Evolutionary conservation across 2,329 filamentous ascomycete species (phyloP), one percentile per base, ranked within the genome.

Genomic region (Mollisia scopiformis): DNA sequence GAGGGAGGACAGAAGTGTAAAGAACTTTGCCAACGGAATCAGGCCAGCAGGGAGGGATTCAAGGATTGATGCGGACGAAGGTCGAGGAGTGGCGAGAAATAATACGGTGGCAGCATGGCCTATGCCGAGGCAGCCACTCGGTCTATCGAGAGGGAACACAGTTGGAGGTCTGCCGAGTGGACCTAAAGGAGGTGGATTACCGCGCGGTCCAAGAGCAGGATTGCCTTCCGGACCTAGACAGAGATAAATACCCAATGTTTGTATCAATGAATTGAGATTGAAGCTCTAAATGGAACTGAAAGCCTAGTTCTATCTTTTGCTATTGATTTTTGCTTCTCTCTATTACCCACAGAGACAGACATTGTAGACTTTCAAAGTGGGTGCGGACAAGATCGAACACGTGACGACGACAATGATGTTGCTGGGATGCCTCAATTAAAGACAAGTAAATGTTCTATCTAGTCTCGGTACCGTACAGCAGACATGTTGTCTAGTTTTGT

Each of bases 101-200:
- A 56, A 56, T 47, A 56, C 53, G 21, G 41, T 47, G 8, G 39
- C 39, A 31, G 27, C 49, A 35, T 4, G 28, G 25, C 49, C 28
- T 19, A 7, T 30, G 33, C 39, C 13, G 27, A 23, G 30, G 16
- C 53, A 56, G 39, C 21, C 16, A 28, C 53, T 41, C 27, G 51
- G 37, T 19, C 27, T 47, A 3, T 25, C 43, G 2, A 47, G 43
- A 47, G 25, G 21, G 21, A 56, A 56, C 14, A 56, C 23, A 2
- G 16, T 43, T 56, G 53, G 53, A 21, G 53, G 30, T 2, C 16
- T 46, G 30, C 62, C 62, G 6, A 50, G 50, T n/a, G 62, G 56
- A 35, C 52, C 59, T 10, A 57, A 54, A 47, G 53, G 49, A 28
- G 49, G 55, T 55, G 55, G 59, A 28, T 39, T 57, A 49, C 54